phyloP scores from a whole-genome alignment of 495 filamentous ascomycete genomes.

The Glutinoglossum americanum region DNA sequence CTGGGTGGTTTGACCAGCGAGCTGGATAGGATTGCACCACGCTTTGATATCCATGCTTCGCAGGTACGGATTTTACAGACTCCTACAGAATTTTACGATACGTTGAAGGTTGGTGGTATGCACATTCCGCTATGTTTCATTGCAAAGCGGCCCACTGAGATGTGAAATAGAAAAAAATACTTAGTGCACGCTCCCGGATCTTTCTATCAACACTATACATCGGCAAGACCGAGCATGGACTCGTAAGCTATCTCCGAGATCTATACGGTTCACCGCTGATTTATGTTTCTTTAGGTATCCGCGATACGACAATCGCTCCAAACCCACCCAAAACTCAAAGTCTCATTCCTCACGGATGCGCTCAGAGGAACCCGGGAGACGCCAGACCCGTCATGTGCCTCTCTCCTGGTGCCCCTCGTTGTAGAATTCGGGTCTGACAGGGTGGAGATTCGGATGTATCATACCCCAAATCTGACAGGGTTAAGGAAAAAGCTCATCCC shows the following conservation, averaged over 20 bases:
- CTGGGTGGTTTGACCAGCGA: slow-evolving; percentile 53
- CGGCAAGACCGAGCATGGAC: slow-evolving; percentile 77
- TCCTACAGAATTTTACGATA: slow-evolving; percentile 69
- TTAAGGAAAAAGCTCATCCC: slow-evolving; percentile 65
- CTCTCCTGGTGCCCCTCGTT: slow-evolving; percentile 62
- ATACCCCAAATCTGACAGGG: slow-evolving; percentile 89
- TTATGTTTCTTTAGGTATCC: slow-evolving; percentile 31
- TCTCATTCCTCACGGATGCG: slow-evolving; percentile 86
- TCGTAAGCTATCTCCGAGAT: slow-evolving; percentile 25
- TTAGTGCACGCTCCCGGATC: slow-evolving; percentile 50
- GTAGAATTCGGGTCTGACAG: slow-evolving; percentile 61
- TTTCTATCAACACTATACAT: slow-evolving; percentile 93
- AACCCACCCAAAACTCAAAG: slow-evolving; percentile 49
- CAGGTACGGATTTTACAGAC: slow-evolving; percentile 58
- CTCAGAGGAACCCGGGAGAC: slow-evolving; percentile 81
- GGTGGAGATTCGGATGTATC: slow-evolving; percentile 93
- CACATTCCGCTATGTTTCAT: background rate
- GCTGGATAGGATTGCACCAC: slow-evolving; percentile 70
- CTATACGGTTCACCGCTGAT: slow-evolving; percentile 5
- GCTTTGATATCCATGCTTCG: slow-evolving; percentile 67
- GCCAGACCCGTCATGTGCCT: slow-evolving; percentile 74
- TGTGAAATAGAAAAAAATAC: slow-evolving; percentile 46
- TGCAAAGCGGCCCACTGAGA: background rate
- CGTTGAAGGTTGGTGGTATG: slow-evolving; percentile 44
- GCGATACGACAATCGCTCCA: slow-evolving; percentile 55